Base-by-base conservation (phyloP, 345 rosid genomes). In the Viola odorata region DNA sequence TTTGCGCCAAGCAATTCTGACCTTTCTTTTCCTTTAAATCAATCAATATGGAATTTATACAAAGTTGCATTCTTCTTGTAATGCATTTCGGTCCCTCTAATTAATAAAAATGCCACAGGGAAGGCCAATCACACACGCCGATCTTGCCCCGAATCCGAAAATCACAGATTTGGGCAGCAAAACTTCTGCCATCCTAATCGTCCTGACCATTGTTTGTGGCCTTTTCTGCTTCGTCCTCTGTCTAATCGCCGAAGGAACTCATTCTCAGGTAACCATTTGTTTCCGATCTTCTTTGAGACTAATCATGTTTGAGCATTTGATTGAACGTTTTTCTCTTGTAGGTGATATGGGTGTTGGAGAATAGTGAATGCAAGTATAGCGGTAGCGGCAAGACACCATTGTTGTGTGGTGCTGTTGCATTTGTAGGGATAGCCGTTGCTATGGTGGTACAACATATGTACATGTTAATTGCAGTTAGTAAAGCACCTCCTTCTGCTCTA, bases 211-310 rank as follows among this genome's bases (percentile, higher is more conserved):
- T 47, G 71, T 86, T 41, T 81, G 76, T 16, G 96, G 99, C 53
- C 76, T 91, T 7, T 71, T 83, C 17, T 83, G 96, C 82, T 94
- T 88, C 77, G 50, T 86, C 58, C 83, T 94, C 40, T 88, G 96
- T 61, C 91, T 94, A 60, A 50, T 86, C 32, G 96, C 96, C 0
- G 99, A 94, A 84, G 95, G 92, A 59, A 81, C 89, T 4, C 92
- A 85, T 67, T 88, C 99, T 45, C 91, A 76, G 92, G 96, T 94
- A 70, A 41, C 41, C 12, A 3, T 45, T 42, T 42, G 1, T 42
- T 11, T 1, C 11, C 7, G 8, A 23, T 16, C 0, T 60, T 14
- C 17, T 37, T 10, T 3, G 41, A 13, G 17, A 37, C 16, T 5
- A 13, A 54, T 36, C 3, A 42, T 42, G 3, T 11, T 37, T 12